A percentile compares a stretch with the other conserved stretches of the same genome.
These are phyloP conservation scores for Mortierella hygrophila DNA, from an alignment of 192 early-diverging fungal species.

Conservation along the genomic window DNA sequence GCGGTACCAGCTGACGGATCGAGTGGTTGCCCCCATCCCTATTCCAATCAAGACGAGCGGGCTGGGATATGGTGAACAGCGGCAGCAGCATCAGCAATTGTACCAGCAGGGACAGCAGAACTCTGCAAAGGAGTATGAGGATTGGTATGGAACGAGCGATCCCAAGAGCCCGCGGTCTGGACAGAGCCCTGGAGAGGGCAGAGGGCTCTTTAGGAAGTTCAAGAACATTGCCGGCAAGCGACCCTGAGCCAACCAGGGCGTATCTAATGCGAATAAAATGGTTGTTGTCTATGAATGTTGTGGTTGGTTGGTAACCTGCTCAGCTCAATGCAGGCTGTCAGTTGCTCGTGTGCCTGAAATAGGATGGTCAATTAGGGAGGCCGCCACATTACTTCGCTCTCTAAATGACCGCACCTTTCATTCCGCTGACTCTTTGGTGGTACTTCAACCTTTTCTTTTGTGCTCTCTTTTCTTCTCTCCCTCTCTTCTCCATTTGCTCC, in stretches of 20 bases:
- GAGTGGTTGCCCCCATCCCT: background rate
- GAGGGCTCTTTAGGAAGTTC: conserved; percentile 21
- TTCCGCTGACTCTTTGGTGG: background rate
- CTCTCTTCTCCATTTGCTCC: background rate
- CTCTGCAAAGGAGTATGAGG: background rate
- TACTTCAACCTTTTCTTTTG: background rate
- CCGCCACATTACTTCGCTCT: background rate
- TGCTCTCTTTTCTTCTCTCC: background rate
- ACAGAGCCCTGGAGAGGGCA: conserved; percentile 9
- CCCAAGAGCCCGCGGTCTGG: background rate
- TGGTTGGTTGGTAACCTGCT: too few species aligned
- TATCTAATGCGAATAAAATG: too few species aligned
- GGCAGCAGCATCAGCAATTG: background rate
- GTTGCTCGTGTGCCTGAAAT: background rate
- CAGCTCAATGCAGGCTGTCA: background rate
- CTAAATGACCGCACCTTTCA: background rate
- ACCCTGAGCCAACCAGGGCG: background rate
- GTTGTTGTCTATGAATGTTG: too few species aligned
- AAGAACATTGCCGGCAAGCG: conserved; percentile 14
- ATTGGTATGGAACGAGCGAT: background rate
- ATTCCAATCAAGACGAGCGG: conserved; percentile 2
- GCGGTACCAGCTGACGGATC: conserved; percentile 12
- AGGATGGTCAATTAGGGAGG: background rate
- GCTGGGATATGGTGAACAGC: background rate
- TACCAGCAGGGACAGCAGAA: background rate